phyloP scores from a whole-genome alignment of 345 rosid species.

The Mercurialis annua region DNA sequence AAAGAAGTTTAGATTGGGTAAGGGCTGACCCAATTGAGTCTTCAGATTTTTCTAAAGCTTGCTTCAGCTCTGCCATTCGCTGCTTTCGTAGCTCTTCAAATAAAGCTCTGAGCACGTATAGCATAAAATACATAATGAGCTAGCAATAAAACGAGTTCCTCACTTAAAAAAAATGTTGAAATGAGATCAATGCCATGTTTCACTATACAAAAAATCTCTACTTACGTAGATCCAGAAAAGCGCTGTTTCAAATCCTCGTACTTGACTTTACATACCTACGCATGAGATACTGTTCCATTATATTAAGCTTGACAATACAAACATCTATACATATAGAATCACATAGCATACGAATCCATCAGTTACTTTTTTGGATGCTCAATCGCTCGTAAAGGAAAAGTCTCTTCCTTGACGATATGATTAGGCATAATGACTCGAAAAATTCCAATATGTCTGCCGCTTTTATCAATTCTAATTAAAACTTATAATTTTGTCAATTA shows the following conservation, averaged over 20 bases:
- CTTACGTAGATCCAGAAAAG: constrained; percentile 69
- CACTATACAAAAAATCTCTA: background rate
- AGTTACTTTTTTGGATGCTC: too few species aligned
- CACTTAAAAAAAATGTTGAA: background rate
- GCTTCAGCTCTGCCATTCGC: constrained; percentile 69
- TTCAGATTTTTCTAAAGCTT: constrained; percentile 63
- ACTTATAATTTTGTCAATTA: too few species aligned
- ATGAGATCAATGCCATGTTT: background rate
- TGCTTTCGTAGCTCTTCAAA: constrained; percentile 80
- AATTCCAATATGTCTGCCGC: too few species aligned
- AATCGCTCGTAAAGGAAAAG: too few species aligned
- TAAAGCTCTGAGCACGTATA: constrained; percentile 48
- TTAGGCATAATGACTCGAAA: too few species aligned
- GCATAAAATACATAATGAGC: constrained; percentile 10
- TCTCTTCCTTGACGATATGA: too few species aligned
- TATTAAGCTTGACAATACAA: background rate
- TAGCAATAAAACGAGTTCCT: background rate
- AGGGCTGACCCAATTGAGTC: constrained; percentile 64
- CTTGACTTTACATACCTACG: constrained; percentile 75
- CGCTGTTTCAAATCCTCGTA: constrained; percentile 65
- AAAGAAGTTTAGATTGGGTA: background rate
- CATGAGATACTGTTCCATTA: background rate
- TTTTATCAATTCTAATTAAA: too few species aligned
- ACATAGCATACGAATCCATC: too few species aligned
- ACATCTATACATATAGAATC: too few species aligned